Evolutionary conservation across 2,329 filamentous ascomycete genomes (phyloP), one percentile per base, ranked within the genome.

Genomic region (Talaromyces amestolkiae): DNA sequence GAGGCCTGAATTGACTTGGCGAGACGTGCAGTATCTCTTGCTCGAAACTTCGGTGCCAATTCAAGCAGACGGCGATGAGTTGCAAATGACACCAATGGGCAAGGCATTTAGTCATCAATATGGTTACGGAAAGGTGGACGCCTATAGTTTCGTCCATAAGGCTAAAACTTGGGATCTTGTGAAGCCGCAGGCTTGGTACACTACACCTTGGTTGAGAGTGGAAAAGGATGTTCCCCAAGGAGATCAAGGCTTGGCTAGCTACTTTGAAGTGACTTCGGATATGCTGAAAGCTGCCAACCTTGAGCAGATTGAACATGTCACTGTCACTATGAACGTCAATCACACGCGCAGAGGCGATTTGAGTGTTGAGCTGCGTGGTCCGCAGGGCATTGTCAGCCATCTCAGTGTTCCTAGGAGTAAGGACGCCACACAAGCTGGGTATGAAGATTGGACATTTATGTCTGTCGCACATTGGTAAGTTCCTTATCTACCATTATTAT

Each of bases 381-480:
- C 95, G 0, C 83, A 87, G 37, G 91, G 92, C 10, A 81, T 97
- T 65, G 83, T 92, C 68, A 97, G 92, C 74, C 89, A 97, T 74
- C 86, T 99, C 62, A 90, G 93, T 4, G 91, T 89, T 13, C 82
- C 89, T 1, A 90, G 95, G 69, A 84, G 84, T 66, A 78, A 86
- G 24, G 95, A 99, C 76, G 81, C 84, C 1, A 85, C 84, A 41
- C 75, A 80, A 0, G 78, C 80, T 24, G 95, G 95, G 9, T 99
- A 98, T 76, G 81, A 89, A 43, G 92, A 98, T 79, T 99, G 95
- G 95, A 98, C 94, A 0, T 99, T 99, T 73, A 99, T 99, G 95
- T 96, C 90, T 68, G 95, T 99, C 43, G 93, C 89, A 69, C 95
- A 99, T 76, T 99, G 93, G 91, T 93, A 84, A 78, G 89, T 6